A percentile compares a stretch with the other conserved stretches of the same genome.
These are phyloP conservation scores for Brassica hybrid DNA, from an alignment of 441 rosid species.

Conservation along the genomic window DNA sequence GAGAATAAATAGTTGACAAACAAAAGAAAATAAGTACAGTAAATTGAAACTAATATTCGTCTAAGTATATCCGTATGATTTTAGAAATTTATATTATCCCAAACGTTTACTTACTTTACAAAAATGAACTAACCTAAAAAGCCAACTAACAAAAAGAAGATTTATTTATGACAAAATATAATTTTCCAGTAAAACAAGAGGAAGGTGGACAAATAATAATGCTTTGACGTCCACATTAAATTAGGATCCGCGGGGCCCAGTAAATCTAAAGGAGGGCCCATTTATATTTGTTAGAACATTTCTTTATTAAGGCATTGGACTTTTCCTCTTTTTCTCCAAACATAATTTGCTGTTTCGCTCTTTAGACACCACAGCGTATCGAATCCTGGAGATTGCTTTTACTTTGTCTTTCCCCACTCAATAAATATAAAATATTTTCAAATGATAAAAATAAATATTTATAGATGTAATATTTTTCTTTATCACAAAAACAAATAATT, in stretches of 20 bases:
- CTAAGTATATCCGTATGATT: conserved; percentile 22
- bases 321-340: conserved; percentile 43
- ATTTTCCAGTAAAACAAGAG: neutral
- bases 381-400: conserved; percentile 56
- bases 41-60: neutral
- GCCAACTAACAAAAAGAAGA: neutral
- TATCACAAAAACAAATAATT: neutral
- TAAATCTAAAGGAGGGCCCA: conserved; percentile 59
- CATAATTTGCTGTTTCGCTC: conserved; percentile 43
- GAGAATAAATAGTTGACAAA: conserved; percentile 14
- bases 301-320: conserved; percentile 50
- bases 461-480: neutral
- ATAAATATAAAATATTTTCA: too few relatives aligned
- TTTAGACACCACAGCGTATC: conserved; percentile 51
- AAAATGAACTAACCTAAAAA: neutral
- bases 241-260: conserved; percentile 55
- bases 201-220: conserved; percentile 31
- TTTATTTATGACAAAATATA: neutral
- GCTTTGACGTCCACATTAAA: conserved; percentile 41
- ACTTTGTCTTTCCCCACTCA: conserved; percentile 44
- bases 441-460: neutral
- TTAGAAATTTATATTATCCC: neutral
- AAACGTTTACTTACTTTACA: conserved; percentile 14
- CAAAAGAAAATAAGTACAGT: neutral
- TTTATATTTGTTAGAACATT: conserved; percentile 33